phyloP scores from a whole-genome alignment of 345 rosid species.

The Camelina laxa region DNA sequence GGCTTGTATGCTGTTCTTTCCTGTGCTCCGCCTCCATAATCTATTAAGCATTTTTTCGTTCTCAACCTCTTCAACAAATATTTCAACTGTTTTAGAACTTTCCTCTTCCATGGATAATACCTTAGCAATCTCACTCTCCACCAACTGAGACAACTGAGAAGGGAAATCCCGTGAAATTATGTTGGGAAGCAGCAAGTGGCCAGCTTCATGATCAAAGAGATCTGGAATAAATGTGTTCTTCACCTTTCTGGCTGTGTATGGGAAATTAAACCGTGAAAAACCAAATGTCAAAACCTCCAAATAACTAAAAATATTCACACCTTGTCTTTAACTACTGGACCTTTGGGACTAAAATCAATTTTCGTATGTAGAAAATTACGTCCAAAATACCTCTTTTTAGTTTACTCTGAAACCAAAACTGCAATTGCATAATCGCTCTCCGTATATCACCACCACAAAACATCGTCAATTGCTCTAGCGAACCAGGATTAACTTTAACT shows the following conservation, averaged over 20 bases:
- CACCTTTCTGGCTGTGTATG: slow-evolving; percentile 51
- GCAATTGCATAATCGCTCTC: slow-evolving; percentile 79
- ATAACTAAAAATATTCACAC: slow-evolving; percentile 5
- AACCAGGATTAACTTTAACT: slow-evolving; percentile 54
- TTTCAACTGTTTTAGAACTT: slow-evolving; percentile 43
- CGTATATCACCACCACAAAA: slow-evolving; percentile 74
- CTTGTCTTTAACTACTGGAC: slow-evolving; percentile 4
- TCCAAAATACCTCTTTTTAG: slow-evolving; percentile 57
- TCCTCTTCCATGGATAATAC: slow-evolving; percentile 58
- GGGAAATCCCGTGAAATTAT: slow-evolving; percentile 73
- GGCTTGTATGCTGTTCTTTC: slow-evolving; percentile 54
- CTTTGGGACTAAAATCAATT: not conserved
- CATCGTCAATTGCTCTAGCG: slow-evolving; percentile 57
- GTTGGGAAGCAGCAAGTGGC: slow-evolving; percentile 65
- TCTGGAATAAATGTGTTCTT: slow-evolving; percentile 36
- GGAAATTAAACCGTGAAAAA: slow-evolving; percentile 22
- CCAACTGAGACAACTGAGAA: slow-evolving; percentile 71
- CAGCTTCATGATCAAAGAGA: slow-evolving; percentile 64
- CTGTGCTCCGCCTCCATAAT: slow-evolving; percentile 46
- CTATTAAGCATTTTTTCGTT: slow-evolving; percentile 45
- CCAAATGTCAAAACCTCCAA: slow-evolving; percentile 16
- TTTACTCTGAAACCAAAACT: slow-evolving; percentile 88
- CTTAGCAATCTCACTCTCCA: slow-evolving; percentile 68
- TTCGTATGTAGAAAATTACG: slow-evolving; percentile 12
- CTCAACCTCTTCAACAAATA: slow-evolving; percentile 52